These are phyloP conservation scores for Yarrowia divulgata DNA, from an alignment of 805 yeast species.

Conservation along the genomic window DNA sequence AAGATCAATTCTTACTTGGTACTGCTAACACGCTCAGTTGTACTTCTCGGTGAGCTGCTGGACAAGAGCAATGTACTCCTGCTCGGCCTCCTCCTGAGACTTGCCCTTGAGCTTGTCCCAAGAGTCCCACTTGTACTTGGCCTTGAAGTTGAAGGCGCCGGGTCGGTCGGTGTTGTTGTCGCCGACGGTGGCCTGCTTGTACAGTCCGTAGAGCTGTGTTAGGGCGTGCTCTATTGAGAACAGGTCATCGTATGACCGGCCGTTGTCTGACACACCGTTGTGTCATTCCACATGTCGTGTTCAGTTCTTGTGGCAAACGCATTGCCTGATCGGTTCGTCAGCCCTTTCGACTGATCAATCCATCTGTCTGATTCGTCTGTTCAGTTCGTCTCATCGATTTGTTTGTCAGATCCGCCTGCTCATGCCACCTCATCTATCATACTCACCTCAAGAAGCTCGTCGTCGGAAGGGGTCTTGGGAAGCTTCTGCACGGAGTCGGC, in stretches of 20 bases:
- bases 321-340: too few relatives aligned
- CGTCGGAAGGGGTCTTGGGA: conserved; percentile 80
- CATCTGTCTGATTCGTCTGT: too few relatives aligned
- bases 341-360: too few relatives aligned
- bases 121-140: conserved; percentile 97
- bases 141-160: conserved; percentile 90
- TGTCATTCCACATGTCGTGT: too few relatives aligned
- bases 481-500: conserved; percentile 83
- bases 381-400: too few relatives aligned
- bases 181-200: conserved; percentile 97
- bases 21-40: conserved; percentile 8
- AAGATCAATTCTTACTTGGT: background rate
- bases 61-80: conserved; percentile 58
- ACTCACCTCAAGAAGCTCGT: conserved; percentile 71
- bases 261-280: too few relatives aligned
- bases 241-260: too few relatives aligned
- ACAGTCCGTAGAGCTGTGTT: conserved; percentile 78
- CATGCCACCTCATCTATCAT: background rate
- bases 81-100: conserved; percentile 89
- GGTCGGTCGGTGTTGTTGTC: conserved; percentile 90
- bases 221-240: background rate
- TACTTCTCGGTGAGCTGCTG: conserved; percentile 48
- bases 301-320: too few relatives aligned
- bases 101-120: conserved; percentile 91
- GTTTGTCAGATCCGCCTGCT: too few relatives aligned